Evolutionary conservation across 371 early-diverging fungal species (phyloP).

Genomic region (Rhizopus delemar): DNA sequence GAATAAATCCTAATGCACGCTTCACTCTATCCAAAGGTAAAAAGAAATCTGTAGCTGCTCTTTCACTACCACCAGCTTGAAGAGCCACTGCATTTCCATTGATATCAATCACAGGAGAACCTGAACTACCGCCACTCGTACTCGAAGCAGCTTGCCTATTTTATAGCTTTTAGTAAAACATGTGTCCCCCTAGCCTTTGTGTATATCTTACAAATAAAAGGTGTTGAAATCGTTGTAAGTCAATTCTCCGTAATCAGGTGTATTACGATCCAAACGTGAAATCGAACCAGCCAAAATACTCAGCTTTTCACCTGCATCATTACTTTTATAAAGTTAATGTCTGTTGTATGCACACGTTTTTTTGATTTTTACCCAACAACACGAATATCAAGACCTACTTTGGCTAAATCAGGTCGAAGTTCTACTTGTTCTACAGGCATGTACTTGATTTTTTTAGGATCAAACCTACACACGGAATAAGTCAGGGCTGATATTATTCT

Average conservation of each 20-base stretch:
- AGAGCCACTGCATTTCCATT: slow-evolving; percentile 92
- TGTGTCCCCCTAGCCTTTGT: neutral
- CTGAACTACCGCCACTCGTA: slow-evolving; percentile 82
- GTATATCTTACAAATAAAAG: slow-evolving; percentile 63
- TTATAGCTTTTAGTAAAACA: neutral
- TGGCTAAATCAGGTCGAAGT: slow-evolving; percentile 80
- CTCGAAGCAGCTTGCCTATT: slow-evolving; percentile 74
- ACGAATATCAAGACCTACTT: slow-evolving; percentile 89
- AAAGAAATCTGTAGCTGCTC: slow-evolving; percentile 91
- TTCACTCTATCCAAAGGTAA: slow-evolving; percentile 85
- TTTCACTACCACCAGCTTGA: slow-evolving; percentile 81
- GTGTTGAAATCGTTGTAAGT: slow-evolving; percentile 80
- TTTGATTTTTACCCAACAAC: slow-evolving; percentile 71
- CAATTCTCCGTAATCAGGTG: slow-evolving; percentile 57
- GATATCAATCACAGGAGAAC: slow-evolving; percentile 91
- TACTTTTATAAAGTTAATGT: slow-evolving; percentile 35
- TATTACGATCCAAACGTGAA: slow-evolving; percentile 85
- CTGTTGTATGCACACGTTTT: neutral
- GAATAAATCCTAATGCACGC: slow-evolving; percentile 76
- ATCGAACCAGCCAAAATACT: slow-evolving; percentile 87
- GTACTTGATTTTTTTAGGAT: slow-evolving; percentile 75
- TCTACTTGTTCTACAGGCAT: slow-evolving; percentile 79
- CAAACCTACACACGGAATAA: slow-evolving; percentile 54
- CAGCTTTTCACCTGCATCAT: slow-evolving; percentile 93
- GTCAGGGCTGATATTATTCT: neutral